Conservation (phyloP, 2,329 filamentous ascomycete genomes). For the Hymenoscyphus albidus region DNA sequence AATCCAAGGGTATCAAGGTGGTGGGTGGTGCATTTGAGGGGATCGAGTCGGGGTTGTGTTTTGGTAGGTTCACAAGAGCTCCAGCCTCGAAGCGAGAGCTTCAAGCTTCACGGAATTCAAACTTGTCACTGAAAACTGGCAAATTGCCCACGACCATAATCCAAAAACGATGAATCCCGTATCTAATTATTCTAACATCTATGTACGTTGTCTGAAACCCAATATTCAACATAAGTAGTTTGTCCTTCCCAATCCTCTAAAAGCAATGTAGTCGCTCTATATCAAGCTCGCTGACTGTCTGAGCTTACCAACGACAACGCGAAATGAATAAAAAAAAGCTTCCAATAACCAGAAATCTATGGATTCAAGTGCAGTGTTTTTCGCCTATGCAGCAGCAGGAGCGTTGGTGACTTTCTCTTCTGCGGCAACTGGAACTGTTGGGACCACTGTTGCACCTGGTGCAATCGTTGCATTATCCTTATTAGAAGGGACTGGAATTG, state of each 20-base stretch:
- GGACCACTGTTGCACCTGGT: neutral
- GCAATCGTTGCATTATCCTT: neutral
- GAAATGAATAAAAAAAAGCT: neutral
- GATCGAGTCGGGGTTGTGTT: neutral
- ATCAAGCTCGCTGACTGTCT: neutral
- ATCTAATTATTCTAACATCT: neutral
- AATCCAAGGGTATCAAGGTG: conserved; percentile 10
- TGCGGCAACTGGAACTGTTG: neutral
- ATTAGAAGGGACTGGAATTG: neutral
- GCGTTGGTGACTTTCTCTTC: neutral
- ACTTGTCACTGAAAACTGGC: neutral
- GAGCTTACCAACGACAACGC: neutral
- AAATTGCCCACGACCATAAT: neutral
- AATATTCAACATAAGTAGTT: neutral
- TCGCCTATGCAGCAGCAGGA: neutral
- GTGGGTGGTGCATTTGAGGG: conserved; percentile 12
- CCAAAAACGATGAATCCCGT: neutral
- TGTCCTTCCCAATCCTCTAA: neutral
- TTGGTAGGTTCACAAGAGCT: conserved; percentile 10
- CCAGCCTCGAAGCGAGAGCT: conserved; percentile 10
- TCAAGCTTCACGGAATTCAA: neutral
- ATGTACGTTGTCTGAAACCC: neutral
- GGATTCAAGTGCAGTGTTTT: neutral
- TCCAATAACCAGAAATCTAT: neutral
- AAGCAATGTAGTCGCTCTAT: neutral